These are phyloP conservation scores for Calonectria hongkongensis DNA, from an alignment of 2,329 filamentous ascomycete genomes.

Conservation along the genomic window DNA sequence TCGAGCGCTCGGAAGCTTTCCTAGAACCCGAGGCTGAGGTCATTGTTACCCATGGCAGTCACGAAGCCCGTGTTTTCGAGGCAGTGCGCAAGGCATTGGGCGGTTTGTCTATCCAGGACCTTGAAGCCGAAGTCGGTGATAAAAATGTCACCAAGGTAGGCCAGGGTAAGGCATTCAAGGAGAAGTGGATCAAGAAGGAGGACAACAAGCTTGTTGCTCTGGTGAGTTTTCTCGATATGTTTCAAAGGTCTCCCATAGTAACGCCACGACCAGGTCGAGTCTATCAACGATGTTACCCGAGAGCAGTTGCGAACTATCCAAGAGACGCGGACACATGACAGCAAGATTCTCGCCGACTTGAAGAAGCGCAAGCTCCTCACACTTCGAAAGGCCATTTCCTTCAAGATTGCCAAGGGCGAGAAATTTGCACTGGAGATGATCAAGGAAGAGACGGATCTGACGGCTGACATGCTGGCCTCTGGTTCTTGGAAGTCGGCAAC, in stretches of 20 bases:
- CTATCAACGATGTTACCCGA: slow-evolving; percentile 86
- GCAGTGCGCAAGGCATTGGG: slow-evolving; percentile 83
- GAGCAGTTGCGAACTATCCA: slow-evolving; percentile 85
- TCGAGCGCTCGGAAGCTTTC: slow-evolving; percentile 85
- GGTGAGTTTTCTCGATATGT: slow-evolving; percentile 60
- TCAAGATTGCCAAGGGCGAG: slow-evolving; percentile 87
- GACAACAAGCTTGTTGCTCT: slow-evolving; percentile 73
- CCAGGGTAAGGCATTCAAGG: slow-evolving; percentile 95
- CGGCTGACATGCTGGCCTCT: slow-evolving; percentile 90
- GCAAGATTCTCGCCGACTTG: slow-evolving; percentile 86
- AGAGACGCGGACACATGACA: slow-evolving; percentile 81
- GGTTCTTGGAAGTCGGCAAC: slow-evolving; percentile 94
- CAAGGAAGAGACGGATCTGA: slow-evolving; percentile 96
- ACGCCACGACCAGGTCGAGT: slow-evolving; percentile 72
- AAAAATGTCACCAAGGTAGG: slow-evolving; percentile 87
- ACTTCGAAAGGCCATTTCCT: slow-evolving; percentile 89
- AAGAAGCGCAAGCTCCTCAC: slow-evolving; percentile 94
- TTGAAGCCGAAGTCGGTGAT: slow-evolving; percentile 81
- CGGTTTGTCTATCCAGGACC: slow-evolving; percentile 86
- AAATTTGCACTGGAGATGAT: slow-evolving; percentile 93
- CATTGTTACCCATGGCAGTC: slow-evolving; percentile 84
- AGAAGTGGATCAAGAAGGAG: slow-evolving; percentile 82
- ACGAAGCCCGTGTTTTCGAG: slow-evolving; percentile 89
- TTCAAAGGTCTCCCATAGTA: slow-evolving; percentile 23
- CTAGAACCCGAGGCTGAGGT: slow-evolving; percentile 85